Evolutionary conservation across 768 basidiomycete species (phyloP).

Genomic region (Lanmaoa rubissima): DNA sequence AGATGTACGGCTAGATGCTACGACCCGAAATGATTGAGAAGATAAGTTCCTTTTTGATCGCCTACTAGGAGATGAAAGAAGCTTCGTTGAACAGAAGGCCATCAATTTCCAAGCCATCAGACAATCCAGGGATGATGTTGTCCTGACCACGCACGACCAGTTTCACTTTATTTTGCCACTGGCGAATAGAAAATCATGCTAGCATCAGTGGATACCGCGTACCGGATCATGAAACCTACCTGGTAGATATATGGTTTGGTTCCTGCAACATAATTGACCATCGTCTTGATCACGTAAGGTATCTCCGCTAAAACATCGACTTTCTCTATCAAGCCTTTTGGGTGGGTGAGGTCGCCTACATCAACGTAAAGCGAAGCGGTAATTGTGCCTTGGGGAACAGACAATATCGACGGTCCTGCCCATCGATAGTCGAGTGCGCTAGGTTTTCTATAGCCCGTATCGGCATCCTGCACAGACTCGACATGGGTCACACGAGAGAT

Average conservation of each 20-base stretch:
- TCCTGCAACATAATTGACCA: slow-evolving; percentile 89
- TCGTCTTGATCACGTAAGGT: slow-evolving; percentile 87
- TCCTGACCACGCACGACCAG: slow-evolving; percentile 46
- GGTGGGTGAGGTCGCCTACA: slow-evolving; percentile 54
- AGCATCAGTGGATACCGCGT: not conserved
- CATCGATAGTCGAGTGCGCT: slow-evolving; percentile 69
- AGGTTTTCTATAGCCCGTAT: slow-evolving; percentile 82
- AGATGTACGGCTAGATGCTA: slow-evolving; percentile 7
- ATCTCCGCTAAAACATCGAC: slow-evolving; percentile 96
- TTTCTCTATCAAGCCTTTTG: slow-evolving; percentile 83
- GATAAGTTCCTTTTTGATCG: not conserved
- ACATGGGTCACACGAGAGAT: slow-evolving; percentile 68
- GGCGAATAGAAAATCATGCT: not conserved
- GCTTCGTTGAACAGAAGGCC: slow-evolving; percentile 87
- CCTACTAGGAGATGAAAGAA: slow-evolving; percentile 71
- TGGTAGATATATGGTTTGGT: slow-evolving; percentile 95
- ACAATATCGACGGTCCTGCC: slow-evolving; percentile 64
- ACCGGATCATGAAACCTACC: slow-evolving; percentile 42
- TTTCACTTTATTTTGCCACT: slow-evolving; percentile 62
- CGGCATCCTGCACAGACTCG: slow-evolving; percentile 59
- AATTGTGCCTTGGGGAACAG: slow-evolving; percentile 50
- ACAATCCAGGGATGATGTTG: slow-evolving; percentile 39
- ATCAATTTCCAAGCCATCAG: slow-evolving; percentile 46
- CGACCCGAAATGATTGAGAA: not conserved
- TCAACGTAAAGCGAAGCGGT: slow-evolving; percentile 56